phyloP scores from a whole-genome alignment of 2,329 filamentous ascomycete genomes.

The Claviceps sp. region DNA sequence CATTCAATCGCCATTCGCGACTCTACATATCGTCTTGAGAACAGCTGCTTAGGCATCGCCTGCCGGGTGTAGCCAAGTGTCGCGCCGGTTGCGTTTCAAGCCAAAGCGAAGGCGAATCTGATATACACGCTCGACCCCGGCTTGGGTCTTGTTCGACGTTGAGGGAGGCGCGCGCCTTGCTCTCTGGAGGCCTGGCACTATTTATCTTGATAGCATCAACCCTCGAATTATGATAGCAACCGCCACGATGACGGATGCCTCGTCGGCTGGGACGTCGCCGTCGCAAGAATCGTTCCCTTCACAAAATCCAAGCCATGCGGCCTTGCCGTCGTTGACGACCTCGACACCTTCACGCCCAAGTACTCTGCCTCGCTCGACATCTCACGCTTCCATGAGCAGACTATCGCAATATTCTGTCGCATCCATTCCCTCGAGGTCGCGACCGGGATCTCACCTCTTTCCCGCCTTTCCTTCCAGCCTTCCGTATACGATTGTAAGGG shows the following conservation, averaged over 20 bases:
- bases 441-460: constrained; percentile 70
- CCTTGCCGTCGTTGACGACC: constrained; percentile 43
- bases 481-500: constrained; percentile 78
- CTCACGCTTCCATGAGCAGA: constrained; percentile 67
- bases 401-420: constrained; percentile 72
- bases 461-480: constrained; percentile 76
- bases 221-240: constrained; percentile 23
- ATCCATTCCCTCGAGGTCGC: constrained; percentile 56
- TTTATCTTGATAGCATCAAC: too few relatives aligned
- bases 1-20: neutral
- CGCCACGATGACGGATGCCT: constrained; percentile 43
- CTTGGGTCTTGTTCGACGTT: neutral
- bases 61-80: constrained; percentile 4
- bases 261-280: constrained; percentile 41
- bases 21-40: neutral
- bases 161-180: neutral
- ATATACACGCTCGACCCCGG: neutral
- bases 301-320: constrained; percentile 38
- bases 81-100: constrained; percentile 1
- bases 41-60: constrained; percentile 4
- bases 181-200: neutral
- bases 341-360: constrained; percentile 45
- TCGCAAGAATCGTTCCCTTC: constrained; percentile 31
- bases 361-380: constrained; percentile 51
- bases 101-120: neutral